phyloP scores from a whole-genome alignment of 2,329 filamentous ascomycete species.

The Trichoderma sp. region DNA sequence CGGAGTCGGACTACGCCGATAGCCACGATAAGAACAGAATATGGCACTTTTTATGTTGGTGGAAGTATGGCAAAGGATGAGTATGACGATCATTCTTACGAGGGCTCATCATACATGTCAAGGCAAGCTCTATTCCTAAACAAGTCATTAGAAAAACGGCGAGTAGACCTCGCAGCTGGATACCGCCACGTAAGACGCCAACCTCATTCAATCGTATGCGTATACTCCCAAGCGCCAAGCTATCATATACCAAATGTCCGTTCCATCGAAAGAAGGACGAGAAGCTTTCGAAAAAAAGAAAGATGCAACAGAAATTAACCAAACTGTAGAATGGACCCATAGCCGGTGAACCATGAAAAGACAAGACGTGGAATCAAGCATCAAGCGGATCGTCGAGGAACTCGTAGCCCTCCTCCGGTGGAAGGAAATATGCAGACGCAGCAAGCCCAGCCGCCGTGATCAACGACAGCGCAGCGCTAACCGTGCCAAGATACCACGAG shows the following conservation, averaged over 20 bases:
- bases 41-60: too few species aligned
- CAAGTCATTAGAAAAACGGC: neutral
- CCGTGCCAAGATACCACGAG: constrained; percentile 72
- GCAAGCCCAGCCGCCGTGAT: constrained; percentile 61
- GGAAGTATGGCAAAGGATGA: too few species aligned
- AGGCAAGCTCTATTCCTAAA: neutral
- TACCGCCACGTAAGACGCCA: neutral
- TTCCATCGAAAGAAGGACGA: neutral
- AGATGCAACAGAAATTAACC: neutral
- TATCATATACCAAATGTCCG: neutral
- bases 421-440: constrained; percentile 68
- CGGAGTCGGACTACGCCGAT: constrained; percentile 17
- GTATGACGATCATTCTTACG: neutral
- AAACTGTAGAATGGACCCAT: neutral
- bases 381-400: constrained; percentile 58
- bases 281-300: neutral
- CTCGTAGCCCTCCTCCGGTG: constrained; percentile 85
- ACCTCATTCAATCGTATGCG: neutral
- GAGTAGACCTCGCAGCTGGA: neutral
- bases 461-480: constrained; percentile 57
- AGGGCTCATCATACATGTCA: neutral
- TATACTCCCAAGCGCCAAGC: constrained; percentile 19
- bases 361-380: constrained; percentile 40
- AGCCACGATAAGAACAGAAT: neutral
- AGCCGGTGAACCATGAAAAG: neutral